phyloP scores from a whole-genome alignment of 306 rosid genomes.

The Vigna trinervia region DNA sequence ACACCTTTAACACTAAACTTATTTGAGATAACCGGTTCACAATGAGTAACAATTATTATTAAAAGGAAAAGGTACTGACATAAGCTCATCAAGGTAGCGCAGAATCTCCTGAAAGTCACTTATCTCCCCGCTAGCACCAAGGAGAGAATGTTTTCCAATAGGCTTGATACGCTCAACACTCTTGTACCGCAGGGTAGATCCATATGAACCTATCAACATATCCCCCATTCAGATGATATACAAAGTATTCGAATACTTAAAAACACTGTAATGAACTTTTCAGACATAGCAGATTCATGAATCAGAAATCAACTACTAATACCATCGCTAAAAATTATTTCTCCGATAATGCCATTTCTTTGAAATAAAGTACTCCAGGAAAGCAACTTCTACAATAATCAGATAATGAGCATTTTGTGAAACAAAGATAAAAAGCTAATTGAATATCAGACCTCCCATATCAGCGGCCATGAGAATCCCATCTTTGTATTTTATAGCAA shows the following conservation, averaged over 20 bases:
- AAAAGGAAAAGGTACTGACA: conserved; percentile 56
- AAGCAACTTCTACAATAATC: conserved; percentile 21
- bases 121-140: conserved; percentile 95
- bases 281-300: conserved; percentile 35
- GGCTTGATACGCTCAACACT: conserved; percentile 86
- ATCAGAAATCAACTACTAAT: conserved; percentile 13
- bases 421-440: conserved; percentile 13
- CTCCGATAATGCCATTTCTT: background rate
- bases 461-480: conserved; percentile 94
- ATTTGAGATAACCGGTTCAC: conserved; percentile 39
- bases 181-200: conserved; percentile 93
- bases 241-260: background rate
- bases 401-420: background rate
- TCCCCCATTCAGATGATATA: conserved; percentile 17
- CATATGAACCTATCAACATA: conserved; percentile 80
- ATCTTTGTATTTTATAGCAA: conserved; percentile 93
- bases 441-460: conserved; percentile 77
- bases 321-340: background rate
- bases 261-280: background rate
- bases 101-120: conserved; percentile 94
- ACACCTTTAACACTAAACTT: conserved; percentile 9
- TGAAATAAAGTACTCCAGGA: background rate
- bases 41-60: background rate
- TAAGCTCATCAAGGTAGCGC: conserved; percentile 80
- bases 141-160: conserved; percentile 87